These are phyloP conservation scores for Rhynchospora tenuis DNA, from an alignment of 176 grass and related monocot species.

Conservation along the genomic window DNA sequence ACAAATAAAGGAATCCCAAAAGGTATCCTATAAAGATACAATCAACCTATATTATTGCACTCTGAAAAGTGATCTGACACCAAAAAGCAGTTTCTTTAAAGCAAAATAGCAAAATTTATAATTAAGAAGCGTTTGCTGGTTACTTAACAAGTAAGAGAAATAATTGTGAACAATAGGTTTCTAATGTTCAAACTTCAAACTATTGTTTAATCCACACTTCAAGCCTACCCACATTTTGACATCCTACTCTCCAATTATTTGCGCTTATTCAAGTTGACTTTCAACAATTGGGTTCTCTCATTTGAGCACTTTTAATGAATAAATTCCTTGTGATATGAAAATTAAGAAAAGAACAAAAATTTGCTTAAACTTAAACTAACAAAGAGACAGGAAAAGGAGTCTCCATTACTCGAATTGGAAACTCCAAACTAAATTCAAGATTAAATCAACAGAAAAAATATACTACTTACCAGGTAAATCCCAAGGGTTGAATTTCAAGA, in stretches of 20 bases:
- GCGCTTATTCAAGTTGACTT: conserved; percentile 14
- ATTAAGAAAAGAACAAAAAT: not conserved
- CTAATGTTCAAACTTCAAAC: no score
- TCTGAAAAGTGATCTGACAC: conserved; percentile 19
- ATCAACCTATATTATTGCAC: conserved; percentile 18
- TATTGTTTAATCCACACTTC: not conserved
- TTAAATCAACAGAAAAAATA: not conserved
- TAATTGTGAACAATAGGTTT: not conserved
- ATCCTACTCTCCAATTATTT: not conserved
- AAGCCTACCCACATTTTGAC: conserved; percentile 15
- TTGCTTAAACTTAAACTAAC: not conserved
- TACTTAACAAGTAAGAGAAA: conserved; percentile 19
- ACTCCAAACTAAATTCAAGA: not conserved
- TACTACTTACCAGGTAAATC: conserved; percentile 36
- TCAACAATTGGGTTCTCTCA: not conserved
- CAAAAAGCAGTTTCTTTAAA: conserved; percentile 10
- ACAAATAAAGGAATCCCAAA: conserved; percentile 3
- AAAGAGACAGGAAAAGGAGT: not conserved
- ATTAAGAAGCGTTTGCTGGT: not conserved
- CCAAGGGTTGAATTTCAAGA: conserved; percentile 59
- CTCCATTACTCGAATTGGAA: not conserved
- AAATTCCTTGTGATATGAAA: not conserved
- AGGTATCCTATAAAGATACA: conserved; percentile 19
- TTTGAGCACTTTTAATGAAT: not conserved
- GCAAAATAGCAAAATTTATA: not conserved